Percentiles rank a stretch among this genome's conserved stretches.
These are phyloP conservation scores for Cudoniella acicularis DNA, from an alignment of 495 filamentous ascomycete genomes.

Conservation along the genomic window DNA sequence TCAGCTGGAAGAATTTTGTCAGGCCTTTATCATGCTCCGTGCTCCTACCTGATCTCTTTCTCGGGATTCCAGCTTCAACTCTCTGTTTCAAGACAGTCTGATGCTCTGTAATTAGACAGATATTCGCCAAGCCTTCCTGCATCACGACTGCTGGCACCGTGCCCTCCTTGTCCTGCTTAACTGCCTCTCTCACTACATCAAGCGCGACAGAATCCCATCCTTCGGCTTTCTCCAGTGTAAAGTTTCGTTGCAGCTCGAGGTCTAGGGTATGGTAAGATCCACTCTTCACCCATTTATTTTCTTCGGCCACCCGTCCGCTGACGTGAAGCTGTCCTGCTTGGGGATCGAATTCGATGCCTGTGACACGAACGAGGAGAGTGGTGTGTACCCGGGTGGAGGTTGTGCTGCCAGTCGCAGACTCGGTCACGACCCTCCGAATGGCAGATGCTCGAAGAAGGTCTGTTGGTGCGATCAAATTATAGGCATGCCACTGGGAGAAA, in stretches of 20 bases:
- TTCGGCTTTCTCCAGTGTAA: slow-evolving; percentile 73
- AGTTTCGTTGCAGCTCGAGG: slow-evolving; percentile 81
- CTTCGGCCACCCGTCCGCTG: slow-evolving; percentile 72
- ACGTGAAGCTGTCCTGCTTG: slow-evolving; percentile 81
- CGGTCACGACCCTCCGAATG: slow-evolving; percentile 72
- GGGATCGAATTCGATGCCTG: slow-evolving; percentile 84
- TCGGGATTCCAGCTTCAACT: slow-evolving; percentile 78
- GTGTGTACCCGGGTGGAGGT: slow-evolving; percentile 70
- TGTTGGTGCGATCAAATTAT: slow-evolving; percentile 82
- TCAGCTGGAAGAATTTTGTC: slow-evolving; percentile 75
- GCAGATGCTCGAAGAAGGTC: slow-evolving; percentile 82
- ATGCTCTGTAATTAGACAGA: slow-evolving; percentile 88
- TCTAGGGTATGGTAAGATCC: slow-evolving; percentile 90
- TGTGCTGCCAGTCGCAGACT: slow-evolving; percentile 69
- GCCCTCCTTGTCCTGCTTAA: slow-evolving; percentile 70
- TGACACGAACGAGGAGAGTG: slow-evolving; percentile 77
- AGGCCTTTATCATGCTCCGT: slow-evolving; percentile 72
- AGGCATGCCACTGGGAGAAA: slow-evolving; percentile 77
- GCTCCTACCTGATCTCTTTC: slow-evolving; percentile 60
- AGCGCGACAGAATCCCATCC: slow-evolving; percentile 91
- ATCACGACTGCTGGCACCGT: slow-evolving; percentile 87
- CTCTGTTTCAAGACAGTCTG: slow-evolving; percentile 85
- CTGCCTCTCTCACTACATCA: slow-evolving; percentile 72
- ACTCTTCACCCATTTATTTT: slow-evolving; percentile 79
- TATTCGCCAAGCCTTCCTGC: slow-evolving; percentile 90